phyloP scores from a whole-genome alignment of 495 filamentous ascomycete genomes.

The Bathelium albidoporum region DNA sequence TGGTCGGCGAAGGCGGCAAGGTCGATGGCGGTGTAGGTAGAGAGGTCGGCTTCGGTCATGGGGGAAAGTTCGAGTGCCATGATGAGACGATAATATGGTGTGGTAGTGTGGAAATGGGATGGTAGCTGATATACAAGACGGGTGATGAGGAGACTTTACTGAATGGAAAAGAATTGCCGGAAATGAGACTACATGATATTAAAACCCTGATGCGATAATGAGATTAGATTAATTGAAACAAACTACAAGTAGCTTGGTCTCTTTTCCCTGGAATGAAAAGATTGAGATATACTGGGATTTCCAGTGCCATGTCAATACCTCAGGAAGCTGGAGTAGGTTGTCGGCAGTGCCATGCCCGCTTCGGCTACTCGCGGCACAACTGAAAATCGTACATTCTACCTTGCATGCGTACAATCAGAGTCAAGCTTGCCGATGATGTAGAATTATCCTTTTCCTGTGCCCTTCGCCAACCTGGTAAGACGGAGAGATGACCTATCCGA shows the following conservation, averaged over 20 bases:
- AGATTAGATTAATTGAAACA: neutral
- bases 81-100: neutral
- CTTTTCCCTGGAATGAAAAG: no score
- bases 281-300: neutral
- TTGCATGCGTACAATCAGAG: neutral
- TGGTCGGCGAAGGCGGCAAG: conserved; percentile 16
- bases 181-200: no score
- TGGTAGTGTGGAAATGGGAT: neutral
- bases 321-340: neutral
- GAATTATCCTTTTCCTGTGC: neutral
- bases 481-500: neutral
- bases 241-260: no score
- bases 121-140: neutral
- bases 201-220: no score
- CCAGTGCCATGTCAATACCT: neutral
- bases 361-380: neutral
- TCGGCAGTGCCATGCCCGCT: neutral
- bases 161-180: no score
- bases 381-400: neutral
- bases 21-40: conserved; percentile 10
- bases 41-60: conserved; percentile 5
- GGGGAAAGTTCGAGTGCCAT: conserved; percentile 6
- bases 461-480: neutral
- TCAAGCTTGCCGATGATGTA: neutral
- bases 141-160: neutral